Percentiles rank a stretch among this genome's conserved stretches.
These are phyloP conservation scores for Coemansia sp. DNA, from an alignment of 192 early-diverging fungal genomes.

Conservation along the genomic window DNA sequence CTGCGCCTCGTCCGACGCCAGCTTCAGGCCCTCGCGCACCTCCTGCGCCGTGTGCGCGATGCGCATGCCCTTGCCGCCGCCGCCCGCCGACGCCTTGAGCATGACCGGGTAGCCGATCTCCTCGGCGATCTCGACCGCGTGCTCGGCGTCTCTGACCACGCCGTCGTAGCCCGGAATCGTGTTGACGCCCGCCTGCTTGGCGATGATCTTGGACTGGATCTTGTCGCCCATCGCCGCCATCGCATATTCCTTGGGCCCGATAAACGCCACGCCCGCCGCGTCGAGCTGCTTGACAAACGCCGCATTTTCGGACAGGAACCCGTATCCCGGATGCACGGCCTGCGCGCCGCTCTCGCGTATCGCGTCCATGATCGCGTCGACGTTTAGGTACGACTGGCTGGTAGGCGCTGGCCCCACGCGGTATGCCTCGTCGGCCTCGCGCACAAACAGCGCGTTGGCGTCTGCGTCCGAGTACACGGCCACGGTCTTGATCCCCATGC, in stretches of 20 bases:
- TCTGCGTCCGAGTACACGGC: slow-evolving; percentile 94
- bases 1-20: slow-evolving; percentile 74
- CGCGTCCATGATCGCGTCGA: slow-evolving; percentile 74
- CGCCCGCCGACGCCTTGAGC: slow-evolving; percentile 80
- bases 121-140: slow-evolving; percentile 69
- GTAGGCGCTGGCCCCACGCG: slow-evolving; percentile 78
- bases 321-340: slow-evolving; percentile 95
- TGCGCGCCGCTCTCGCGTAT: slow-evolving; percentile 74
- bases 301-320: slow-evolving; percentile 91
- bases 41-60: slow-evolving; percentile 66
- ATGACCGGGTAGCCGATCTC: slow-evolving; percentile 78
- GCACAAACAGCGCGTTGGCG: slow-evolving; percentile 80
- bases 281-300: slow-evolving; percentile 77
- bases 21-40: slow-evolving; percentile 69
- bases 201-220: slow-evolving; percentile 75
- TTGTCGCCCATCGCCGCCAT: slow-evolving; percentile 82
- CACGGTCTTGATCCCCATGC: slow-evolving; percentile 93
- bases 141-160: slow-evolving; percentile 66
- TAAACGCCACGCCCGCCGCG: slow-evolving; percentile 66
- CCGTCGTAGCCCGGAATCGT: slow-evolving; percentile 88
- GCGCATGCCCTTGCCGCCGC: slow-evolving; percentile 84
- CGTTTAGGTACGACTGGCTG: slow-evolving; percentile 76
- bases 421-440: slow-evolving; percentile 84
- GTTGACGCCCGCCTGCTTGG: slow-evolving; percentile 67
- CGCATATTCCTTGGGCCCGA: slow-evolving; percentile 64